Evolutionary conservation across 2,329 filamentous ascomycete species (phyloP), one percentile per base, ranked within the genome.

Genomic region (Aspergillus fischeri): DNA sequence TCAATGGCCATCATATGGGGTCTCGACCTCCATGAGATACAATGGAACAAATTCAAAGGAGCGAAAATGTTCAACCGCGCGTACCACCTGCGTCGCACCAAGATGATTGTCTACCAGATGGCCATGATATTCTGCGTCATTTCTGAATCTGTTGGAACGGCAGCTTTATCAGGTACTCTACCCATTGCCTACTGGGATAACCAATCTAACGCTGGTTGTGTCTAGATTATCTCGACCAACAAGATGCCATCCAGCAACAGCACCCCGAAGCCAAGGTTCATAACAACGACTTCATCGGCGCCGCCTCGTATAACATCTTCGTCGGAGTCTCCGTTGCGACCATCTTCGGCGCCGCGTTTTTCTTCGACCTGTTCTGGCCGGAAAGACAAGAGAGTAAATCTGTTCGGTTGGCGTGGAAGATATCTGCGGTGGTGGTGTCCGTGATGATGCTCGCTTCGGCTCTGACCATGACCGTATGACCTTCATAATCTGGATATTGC

Each of bases 341-440:
- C 49, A 80, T 85, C 63, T 85, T 86, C 63, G 82, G 82, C 24
- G 78, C 79, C 0, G 83, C 78, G 0, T 85, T 85, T 74, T 85
- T 85, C 74, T 84, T 85, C 69, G 83, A 85, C 64, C 77, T 86
- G 3, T 84, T 85, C 71, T 85, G 81, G 81, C 83, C 83, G 0
- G 81, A 82, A 52, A 76, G 83, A 50, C 67, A 74, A 9, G 83
- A 86, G 59, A 78, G 73, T 3, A 66, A 60, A 21, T 67, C 73
- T 21, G 81, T 85, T 3, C 78, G 79, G 51, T 62, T 78, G n/a
- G 79, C 81, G 0, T 86, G 83, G 83, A 81, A 77, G 63, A 73
- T 80, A 10, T 81, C 76, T 60, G 78, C 79, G 0, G 68, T 83
- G 1, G 65, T 82, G 2, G 73, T 83, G 7, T 78, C 75, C 35